These are phyloP conservation scores for Lippia alba DNA, from an alignment of 305 asterid species.

Conservation along the genomic window DNA sequence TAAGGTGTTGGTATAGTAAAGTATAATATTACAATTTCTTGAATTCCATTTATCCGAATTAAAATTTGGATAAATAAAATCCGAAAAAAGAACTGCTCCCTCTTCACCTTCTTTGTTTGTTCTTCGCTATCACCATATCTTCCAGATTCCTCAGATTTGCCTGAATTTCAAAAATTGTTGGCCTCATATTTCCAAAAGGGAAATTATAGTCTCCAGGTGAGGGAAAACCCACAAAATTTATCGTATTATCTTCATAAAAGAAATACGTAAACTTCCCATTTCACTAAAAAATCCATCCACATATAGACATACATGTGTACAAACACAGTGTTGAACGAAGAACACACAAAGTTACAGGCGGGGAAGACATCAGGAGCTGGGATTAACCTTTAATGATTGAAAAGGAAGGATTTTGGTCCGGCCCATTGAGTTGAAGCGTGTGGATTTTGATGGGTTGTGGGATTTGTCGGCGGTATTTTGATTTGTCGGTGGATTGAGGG, in stretches of 20 bases:
- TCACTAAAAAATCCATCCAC: constrained; percentile 29
- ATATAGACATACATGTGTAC: constrained; percentile 7
- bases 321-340: neutral
- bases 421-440: constrained; percentile 33
- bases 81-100: constrained; percentile 12
- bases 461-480: constrained; percentile 21
- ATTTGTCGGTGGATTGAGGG: constrained; percentile 29
- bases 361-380: constrained; percentile 19
- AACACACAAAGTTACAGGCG: constrained; percentile 1
- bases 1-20: neutral
- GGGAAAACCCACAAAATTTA: constrained; percentile 30
- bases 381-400: constrained; percentile 5
- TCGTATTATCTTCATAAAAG: constrained; percentile 34
- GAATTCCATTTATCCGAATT: constrained; percentile 13
- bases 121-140: constrained; percentile 38
- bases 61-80: constrained; percentile 16
- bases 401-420: constrained; percentile 7
- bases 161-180: constrained; percentile 26
- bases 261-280: constrained; percentile 20
- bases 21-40: neutral
- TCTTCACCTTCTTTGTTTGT: constrained; percentile 23
- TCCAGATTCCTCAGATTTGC: constrained; percentile 46
- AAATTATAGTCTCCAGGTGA: constrained; percentile 34
- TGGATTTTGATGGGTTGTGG: constrained; percentile 24
- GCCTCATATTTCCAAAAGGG: constrained; percentile 42